phyloP scores from a whole-genome alignment of 140 eudicot species.

The Stevia rebaudiana region DNA sequence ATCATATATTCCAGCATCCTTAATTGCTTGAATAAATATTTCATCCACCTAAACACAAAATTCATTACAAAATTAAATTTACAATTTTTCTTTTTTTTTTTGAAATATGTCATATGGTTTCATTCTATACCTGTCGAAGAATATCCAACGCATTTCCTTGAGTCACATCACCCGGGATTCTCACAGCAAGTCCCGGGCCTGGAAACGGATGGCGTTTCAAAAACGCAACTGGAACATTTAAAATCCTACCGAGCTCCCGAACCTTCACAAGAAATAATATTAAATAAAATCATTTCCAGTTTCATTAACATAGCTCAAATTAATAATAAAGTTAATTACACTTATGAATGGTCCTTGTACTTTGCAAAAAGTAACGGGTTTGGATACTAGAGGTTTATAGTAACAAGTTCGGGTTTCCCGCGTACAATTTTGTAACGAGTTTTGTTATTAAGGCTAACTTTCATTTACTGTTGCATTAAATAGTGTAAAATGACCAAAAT shows the following conservation, averaged over 20 bases:
- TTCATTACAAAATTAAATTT: background rate
- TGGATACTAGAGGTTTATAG: too few relatives aligned
- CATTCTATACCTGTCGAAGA: conserved; percentile 69
- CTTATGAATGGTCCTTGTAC: too few relatives aligned
- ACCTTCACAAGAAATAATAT: conserved; percentile 36
- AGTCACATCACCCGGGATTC: conserved; percentile 87
- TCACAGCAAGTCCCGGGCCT: conserved; percentile 89
- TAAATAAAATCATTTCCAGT: background rate
- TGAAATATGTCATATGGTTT: too few relatives aligned
- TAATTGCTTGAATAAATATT: conserved; percentile 79
- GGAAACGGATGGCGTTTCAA: conserved; percentile 89
- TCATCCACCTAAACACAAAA: conserved; percentile 63
- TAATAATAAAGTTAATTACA: too few relatives aligned
- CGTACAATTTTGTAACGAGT: too few relatives aligned
- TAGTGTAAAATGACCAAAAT: too few relatives aligned
- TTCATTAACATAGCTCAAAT: background rate
- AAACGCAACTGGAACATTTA: conserved; percentile 58
- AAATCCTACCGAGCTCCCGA: conserved; percentile 73
- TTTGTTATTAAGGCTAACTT: too few relatives aligned
- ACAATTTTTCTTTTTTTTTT: too few relatives aligned
- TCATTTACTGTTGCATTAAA: too few relatives aligned
- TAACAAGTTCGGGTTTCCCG: too few relatives aligned
- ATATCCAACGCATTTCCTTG: conserved; percentile 74
- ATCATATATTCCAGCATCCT: conserved; percentile 82
- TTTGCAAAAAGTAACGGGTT: too few relatives aligned